Base-by-base conservation (phyloP, 257 asterid genomes). In the Pogostemon cablin region DNA sequence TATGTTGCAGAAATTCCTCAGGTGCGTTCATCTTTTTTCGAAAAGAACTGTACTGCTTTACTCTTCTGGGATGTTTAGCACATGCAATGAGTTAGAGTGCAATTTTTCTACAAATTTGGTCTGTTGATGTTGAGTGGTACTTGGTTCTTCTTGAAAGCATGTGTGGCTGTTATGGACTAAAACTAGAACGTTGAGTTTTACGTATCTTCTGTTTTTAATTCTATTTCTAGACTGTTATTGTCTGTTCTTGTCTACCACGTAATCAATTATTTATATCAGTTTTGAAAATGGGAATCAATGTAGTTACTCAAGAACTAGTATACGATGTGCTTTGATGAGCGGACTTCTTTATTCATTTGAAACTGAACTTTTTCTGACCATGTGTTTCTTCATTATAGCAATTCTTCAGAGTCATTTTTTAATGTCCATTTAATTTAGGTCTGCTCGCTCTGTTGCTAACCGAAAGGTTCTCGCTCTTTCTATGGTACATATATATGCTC, bases 1-100 rank as follows among this genome's bases (percentile, higher is more conserved):
- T 95, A 95, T 71, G 98, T 91, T 65, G 99, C 99, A 0, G 83
- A 85, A 63, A 91, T 95, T 75, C 96, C 98, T 64, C 98, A 87
- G 99, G 99, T 91, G 65, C 76, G 72, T 37, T 44, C 53, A 4
- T 32, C 55, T 39, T 20, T 7, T 1, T 52, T 47, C 4, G 54
- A 11, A 43, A 5, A 43, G 67, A 17, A 67, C 10, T 73, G 70
- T 38, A 8, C 9, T 8, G 20, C 44, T 10, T 55, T 74, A 43
- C 46, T 61, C 38, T 72, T 9, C 40, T 53, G 38, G 32, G 67
- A 56, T 63, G 43, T 40, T 72, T 62, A 12, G 32, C 52, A 25
- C 32, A 48, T 15, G 9, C 7, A 20, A 9, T 49, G 41, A 4
- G 43, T 3, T n/a, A 57, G 48, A 56, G 47, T 37, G 69, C 46